Conservation (phyloP, 345 rosid genomes). For the Euclidium syriacum region DNA sequence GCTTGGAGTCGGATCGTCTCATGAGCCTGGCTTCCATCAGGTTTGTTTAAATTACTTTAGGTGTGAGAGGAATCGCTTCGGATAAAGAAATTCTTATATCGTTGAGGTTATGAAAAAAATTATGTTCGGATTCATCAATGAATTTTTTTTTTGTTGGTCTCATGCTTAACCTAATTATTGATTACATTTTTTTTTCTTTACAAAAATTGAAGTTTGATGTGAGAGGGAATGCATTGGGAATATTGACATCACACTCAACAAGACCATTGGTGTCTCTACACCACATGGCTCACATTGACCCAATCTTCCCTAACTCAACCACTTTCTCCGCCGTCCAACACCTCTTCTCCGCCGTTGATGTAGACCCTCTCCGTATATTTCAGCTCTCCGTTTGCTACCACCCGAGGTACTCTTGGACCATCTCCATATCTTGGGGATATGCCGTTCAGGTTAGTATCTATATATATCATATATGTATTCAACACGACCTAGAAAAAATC, state of each 20-base stretch:
- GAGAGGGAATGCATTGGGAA: conserved; percentile 64
- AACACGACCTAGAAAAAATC: no score
- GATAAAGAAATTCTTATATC: no score
- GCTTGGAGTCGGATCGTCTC: conserved; percentile 67
- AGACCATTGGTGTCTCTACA: conserved; percentile 76
- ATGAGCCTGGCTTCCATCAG: conserved; percentile 95
- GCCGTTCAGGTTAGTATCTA: conserved; percentile 48
- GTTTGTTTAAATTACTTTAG: conserved; percentile 36
- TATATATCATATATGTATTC: no score
- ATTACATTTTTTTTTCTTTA: no score
- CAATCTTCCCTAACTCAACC: conserved; percentile 75
- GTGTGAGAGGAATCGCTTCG: no score
- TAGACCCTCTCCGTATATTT: conserved; percentile 63
- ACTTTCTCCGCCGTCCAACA: conserved; percentile 40
- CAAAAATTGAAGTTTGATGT: no score
- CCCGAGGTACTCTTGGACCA: conserved; percentile 70
- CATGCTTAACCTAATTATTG: no score
- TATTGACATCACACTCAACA: conserved; percentile 67
- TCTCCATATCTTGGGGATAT: conserved; percentile 88
- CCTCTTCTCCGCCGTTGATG: conserved; percentile 43
- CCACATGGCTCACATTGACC: conserved; percentile 48
- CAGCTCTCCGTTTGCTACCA: conserved; percentile 83
- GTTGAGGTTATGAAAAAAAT: no score
- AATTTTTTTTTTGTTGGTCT: no score
- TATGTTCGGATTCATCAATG: no score